These are phyloP conservation scores for Brasenia schreberi DNA, from an alignment of 164 flowering plant species.

Conservation along the genomic window DNA sequence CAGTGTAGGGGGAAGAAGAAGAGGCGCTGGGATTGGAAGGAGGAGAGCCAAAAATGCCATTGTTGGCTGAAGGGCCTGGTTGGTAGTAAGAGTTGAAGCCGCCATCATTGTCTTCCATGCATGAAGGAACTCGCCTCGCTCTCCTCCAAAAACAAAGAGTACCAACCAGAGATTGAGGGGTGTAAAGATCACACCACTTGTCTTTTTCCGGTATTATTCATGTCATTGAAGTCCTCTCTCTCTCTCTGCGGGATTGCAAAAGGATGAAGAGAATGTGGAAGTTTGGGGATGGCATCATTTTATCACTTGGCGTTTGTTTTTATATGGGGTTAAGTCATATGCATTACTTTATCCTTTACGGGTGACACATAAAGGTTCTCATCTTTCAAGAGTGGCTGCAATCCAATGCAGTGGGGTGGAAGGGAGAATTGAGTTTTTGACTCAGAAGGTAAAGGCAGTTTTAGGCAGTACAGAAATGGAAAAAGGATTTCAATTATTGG, in stretches of 20 bases:
- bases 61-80: conserved; percentile 1
- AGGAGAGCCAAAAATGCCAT: conserved; percentile 1
- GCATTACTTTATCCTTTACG: background rate
- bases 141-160: background rate
- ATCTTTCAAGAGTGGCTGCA: background rate
- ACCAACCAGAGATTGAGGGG: background rate
- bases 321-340: background rate
- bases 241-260: background rate
- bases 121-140: background rate
- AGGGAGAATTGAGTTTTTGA: too few relatives aligned
- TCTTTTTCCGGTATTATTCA: too few relatives aligned
- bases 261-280: background rate
- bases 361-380: background rate
- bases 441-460: too few relatives aligned
- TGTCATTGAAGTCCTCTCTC: background rate
- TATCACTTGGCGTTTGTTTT: background rate
- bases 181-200: background rate
- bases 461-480: too few relatives aligned
- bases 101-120: conserved; percentile 1
- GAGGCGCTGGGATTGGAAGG: background rate
- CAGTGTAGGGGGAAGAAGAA: background rate
- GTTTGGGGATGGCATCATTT: background rate
- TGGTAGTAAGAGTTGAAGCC: conserved; percentile 3
- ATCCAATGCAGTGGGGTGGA: background rate
- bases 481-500: too few relatives aligned